Evolutionary conservation across 2,329 filamentous ascomycete species (phyloP).

Genomic region (Tetracladium maxilliforme): DNA sequence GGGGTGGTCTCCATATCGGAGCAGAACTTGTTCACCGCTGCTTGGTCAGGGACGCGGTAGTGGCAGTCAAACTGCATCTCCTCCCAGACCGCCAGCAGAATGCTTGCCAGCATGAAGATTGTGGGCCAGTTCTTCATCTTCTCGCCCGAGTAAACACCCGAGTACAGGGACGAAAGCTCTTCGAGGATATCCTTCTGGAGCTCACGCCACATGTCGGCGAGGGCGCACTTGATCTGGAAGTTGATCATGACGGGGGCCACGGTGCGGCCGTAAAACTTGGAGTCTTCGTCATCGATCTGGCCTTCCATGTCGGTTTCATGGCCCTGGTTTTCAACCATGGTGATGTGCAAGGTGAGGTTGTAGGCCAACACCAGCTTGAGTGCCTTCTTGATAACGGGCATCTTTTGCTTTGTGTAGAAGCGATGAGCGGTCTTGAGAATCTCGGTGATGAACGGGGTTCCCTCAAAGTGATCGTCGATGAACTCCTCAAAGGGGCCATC

Average conservation of each 20-base stretch:
- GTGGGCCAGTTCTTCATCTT: conserved; percentile 98
- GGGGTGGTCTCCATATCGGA: conserved; percentile 92
- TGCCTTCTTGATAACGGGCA: conserved; percentile 84
- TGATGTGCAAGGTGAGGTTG: conserved; percentile 88
- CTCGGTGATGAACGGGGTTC: conserved; percentile 87
- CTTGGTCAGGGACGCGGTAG: conserved; percentile 77
- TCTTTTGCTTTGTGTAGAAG: conserved; percentile 78
- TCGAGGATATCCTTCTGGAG: conserved; percentile 91
- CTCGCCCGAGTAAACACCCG: conserved; percentile 94
- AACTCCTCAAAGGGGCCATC: conserved; percentile 86
- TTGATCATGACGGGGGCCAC: conserved; percentile 98
- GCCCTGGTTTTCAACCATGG: conserved; percentile 80
- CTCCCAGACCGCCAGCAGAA: conserved; percentile 90
- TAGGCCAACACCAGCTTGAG: conserved; percentile 91
- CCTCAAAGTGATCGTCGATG: conserved; percentile 91
- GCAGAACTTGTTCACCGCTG: conserved; percentile 87
- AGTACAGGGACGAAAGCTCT: conserved; percentile 84
- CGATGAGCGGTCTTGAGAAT: conserved; percentile 93
- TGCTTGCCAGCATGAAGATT: conserved; percentile 92
- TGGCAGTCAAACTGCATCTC: conserved; percentile 98
- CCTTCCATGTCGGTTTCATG: conserved; percentile 66
- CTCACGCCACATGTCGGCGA: conserved; percentile 97
- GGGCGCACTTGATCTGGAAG: conserved; percentile 95
- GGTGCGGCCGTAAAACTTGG: conserved; percentile 79
- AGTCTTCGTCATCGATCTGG: conserved; percentile 73